Evolutionary conservation across 192 early-diverging fungal species (phyloP).

Genomic region (Dimargaris verticillata): DNA sequence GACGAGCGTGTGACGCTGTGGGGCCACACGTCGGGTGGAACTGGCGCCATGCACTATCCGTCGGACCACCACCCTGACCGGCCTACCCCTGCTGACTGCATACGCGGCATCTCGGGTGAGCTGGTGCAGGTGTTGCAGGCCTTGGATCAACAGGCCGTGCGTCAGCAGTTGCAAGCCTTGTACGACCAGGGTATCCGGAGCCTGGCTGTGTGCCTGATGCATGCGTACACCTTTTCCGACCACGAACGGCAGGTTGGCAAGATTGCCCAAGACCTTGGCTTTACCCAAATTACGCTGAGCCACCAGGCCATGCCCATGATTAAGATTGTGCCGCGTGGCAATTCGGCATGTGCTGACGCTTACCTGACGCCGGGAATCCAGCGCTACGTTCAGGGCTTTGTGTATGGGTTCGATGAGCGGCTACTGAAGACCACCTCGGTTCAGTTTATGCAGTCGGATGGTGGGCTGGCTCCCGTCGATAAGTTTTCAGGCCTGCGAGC

Average conservation of each 20-base stretch:
- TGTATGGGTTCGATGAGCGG: slow-evolving; percentile 66
- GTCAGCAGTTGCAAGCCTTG: slow-evolving; percentile 37
- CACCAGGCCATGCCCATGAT: slow-evolving; percentile 78
- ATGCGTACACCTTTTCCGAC: slow-evolving; percentile 79
- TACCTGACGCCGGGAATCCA: slow-evolving; percentile 89
- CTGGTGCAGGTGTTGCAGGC: slow-evolving; percentile 49
- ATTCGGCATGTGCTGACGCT: slow-evolving; percentile 76
- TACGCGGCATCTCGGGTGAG: slow-evolving; percentile 73
- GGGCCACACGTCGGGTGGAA: slow-evolving; percentile 44
- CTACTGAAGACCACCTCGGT: slow-evolving; percentile 33
- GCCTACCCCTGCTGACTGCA: no score
- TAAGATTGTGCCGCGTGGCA: slow-evolving; percentile 86
- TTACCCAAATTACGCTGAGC: slow-evolving; percentile 72
- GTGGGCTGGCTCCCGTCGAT: slow-evolving; percentile 75
- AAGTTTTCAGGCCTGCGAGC: slow-evolving; percentile 75
- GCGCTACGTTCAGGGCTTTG: slow-evolving; percentile 71
- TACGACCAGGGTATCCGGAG: slow-evolving; percentile 62
- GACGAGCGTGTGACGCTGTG: slow-evolving; percentile 77
- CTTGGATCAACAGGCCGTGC: slow-evolving; percentile 36
- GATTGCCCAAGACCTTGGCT: slow-evolving; percentile 56
- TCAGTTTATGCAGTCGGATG: slow-evolving; percentile 98
- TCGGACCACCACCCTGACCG: slow-evolving; percentile 24
- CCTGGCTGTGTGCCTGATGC: slow-evolving; percentile 84
- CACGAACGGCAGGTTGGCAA: slow-evolving; percentile 61
- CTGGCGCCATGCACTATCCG: slow-evolving; percentile 17